Base-by-base conservation (phyloP, 495 filamentous ascomycete genomes). In the Thermochaetoides thermophila region DNA sequence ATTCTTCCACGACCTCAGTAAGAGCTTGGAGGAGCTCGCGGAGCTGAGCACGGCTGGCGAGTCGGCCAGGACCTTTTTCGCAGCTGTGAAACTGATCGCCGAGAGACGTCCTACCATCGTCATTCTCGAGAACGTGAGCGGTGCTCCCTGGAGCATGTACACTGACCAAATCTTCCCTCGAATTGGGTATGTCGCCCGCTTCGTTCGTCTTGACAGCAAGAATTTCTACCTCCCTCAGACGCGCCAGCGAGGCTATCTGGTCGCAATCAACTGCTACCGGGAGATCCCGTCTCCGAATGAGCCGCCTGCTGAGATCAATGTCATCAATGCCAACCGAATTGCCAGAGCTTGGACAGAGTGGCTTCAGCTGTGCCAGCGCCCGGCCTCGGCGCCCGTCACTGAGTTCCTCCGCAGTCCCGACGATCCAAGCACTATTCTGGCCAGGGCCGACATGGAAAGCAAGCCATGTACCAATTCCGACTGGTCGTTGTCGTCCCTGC, bases 171-270 rank as follows among this genome's bases (percentile, higher is more conserved):
- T 64, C 16, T 74, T 74, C 51, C 41, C 55, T 0, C 49, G 55
- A 4, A 53, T 72, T 14, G 68, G 63, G 10, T 92, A 89, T 46
- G 43, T 59, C 1, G 61, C 64, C 1, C 38, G 40, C 4, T 56
- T 52, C 10, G 38, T 50, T 4, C 42, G 27, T 2, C 44, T 81
- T 0, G 81, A 92, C 43, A 77, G 74, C 2, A 89, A 87, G 47
- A 45, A 80, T 0, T 87, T 68, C 46, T 85, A 84, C 29, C 56
- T 91, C 2, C 84, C 84, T 0, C 84, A 92, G 23, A 92, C 84
- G 4, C 61, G 84, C 1, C 60, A 61, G 20, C 66, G 84, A 27
- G 71, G 73, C 4, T 92, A 89, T 45, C 66, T 87, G 50, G 52
- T 84, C 18, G 74, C 71, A 17, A 43, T 84, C 8, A 64, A 81